Percentiles rank a stretch among this genome's conserved stretches.
These are phyloP conservation scores for Trametes gibbosa DNA, from an alignment of 768 basidiomycete species.

Conservation along the genomic window DNA sequence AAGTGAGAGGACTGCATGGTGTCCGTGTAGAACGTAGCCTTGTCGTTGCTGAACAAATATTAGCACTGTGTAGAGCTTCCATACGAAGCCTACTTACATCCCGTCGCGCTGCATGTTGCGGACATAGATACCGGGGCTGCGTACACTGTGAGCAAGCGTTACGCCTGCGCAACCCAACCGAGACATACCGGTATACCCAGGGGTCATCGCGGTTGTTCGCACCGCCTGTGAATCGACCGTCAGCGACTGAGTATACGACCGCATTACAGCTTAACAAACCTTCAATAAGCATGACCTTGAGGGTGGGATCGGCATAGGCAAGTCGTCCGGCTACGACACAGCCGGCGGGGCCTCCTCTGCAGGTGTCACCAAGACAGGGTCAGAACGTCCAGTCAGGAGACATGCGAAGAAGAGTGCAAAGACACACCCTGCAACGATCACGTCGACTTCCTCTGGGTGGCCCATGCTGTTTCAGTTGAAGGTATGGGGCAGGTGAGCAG, in stretches of 20 bases:
- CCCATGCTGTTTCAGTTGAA: slow-evolving; percentile 28
- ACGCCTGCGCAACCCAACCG: background rate
- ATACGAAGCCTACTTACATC: slow-evolving; percentile 41
- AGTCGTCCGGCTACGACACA: slow-evolving; percentile 68
- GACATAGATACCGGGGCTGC: slow-evolving; percentile 63
- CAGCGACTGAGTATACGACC: background rate
- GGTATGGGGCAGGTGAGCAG: slow-evolving; percentile 17
- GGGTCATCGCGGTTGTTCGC: slow-evolving; percentile 73
- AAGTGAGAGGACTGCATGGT: slow-evolving; percentile 54
- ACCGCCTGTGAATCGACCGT: slow-evolving; percentile 40
- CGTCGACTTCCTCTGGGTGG: slow-evolving; percentile 70
- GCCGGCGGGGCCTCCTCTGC: slow-evolving; percentile 63
- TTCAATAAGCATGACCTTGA: slow-evolving; percentile 77
- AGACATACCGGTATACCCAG: slow-evolving; percentile 60
- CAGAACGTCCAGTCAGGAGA: background rate
- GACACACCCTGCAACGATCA: slow-evolving; percentile 60
- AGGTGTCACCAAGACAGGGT: background rate
- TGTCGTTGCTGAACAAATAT: slow-evolving; percentile 51
- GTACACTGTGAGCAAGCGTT: background rate
- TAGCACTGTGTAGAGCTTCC: background rate
- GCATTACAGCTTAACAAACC: slow-evolving; percentile 34
- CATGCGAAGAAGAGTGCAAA: slow-evolving; percentile 2
- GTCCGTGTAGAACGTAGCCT: slow-evolving; percentile 71
- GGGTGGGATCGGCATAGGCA: slow-evolving; percentile 66
- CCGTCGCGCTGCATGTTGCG: slow-evolving; percentile 71